Evolutionary conservation across 2,329 filamentous ascomycete genomes (phyloP).

Genomic region (Nigrospora oryzae): DNA sequence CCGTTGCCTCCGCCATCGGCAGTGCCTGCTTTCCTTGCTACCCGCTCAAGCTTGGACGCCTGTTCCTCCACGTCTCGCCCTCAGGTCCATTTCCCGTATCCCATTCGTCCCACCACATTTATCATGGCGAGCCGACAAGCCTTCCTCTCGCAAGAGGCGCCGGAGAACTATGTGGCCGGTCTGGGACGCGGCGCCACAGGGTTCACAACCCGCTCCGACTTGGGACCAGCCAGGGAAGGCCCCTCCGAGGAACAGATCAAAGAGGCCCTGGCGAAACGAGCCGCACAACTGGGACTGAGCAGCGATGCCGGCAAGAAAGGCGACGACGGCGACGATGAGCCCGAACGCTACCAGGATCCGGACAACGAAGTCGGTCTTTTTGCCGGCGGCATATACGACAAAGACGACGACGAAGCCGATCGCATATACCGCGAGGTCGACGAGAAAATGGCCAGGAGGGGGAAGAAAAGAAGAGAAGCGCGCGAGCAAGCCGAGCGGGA

Average conservation of each 20-base stretch:
- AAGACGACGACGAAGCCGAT: slow-evolving; percentile 96
- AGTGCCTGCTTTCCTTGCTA: too few species aligned
- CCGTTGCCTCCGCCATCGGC: too few species aligned
- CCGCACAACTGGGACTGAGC: slow-evolving; percentile 67
- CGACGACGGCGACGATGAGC: slow-evolving; percentile 63
- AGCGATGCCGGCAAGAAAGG: slow-evolving; percentile 54
- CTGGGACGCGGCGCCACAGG: slow-evolving; percentile 95
- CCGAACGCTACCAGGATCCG: slow-evolving; percentile 85
- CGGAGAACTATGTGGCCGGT: slow-evolving; percentile 88
- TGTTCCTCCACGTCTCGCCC: too few species aligned
- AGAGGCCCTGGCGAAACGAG: slow-evolving; percentile 89
- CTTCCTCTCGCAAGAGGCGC: slow-evolving; percentile 79
- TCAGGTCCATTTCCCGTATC: too few species aligned
- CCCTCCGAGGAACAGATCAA: slow-evolving; percentile 98
- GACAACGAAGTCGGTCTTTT: slow-evolving; percentile 97
- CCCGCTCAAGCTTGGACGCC: too few species aligned
- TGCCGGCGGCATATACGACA: slow-evolving; percentile 89
- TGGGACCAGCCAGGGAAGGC: slow-evolving; percentile 89
- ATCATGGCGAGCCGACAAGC: slow-evolving; percentile 59
- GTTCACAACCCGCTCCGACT: slow-evolving; percentile 93
- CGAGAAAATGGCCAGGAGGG: slow-evolving; percentile 88
- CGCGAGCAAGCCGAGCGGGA: slow-evolving; percentile 86
- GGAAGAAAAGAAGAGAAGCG: slow-evolving; percentile 84
- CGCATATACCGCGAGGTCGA: slow-evolving; percentile 93
- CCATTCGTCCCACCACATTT: not conserved